phyloP scores from a whole-genome alignment of 1,139 yeast species.

The Saccharomyces hybrid region DNA sequence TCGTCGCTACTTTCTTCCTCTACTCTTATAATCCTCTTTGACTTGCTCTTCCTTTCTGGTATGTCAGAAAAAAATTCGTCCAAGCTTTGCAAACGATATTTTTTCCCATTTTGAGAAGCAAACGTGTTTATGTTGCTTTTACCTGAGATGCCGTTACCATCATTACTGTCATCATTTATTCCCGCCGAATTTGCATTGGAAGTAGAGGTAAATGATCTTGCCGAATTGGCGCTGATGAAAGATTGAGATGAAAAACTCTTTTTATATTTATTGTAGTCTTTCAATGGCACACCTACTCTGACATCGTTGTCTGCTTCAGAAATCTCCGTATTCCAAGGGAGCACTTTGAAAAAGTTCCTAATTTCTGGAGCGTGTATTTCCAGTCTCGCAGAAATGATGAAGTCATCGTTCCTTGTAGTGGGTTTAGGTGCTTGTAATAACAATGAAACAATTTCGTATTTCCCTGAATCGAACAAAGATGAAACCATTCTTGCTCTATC shows the following conservation, averaged over 20 bases:
- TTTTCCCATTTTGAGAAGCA: slow-evolving; percentile 24
- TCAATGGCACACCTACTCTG: slow-evolving; percentile 23
- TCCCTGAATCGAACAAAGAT: slow-evolving; percentile 37
- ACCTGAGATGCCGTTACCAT: not conserved
- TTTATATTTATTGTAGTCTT: slow-evolving; percentile 26
- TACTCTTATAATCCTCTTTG: slow-evolving; percentile 29
- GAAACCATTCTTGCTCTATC: slow-evolving; percentile 76
- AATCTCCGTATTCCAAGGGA: slow-evolving; percentile 13
- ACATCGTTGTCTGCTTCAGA: slow-evolving; percentile 9
- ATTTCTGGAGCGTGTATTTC: slow-evolving; percentile 6
- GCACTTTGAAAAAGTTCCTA: slow-evolving; percentile 4
- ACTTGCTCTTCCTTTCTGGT: slow-evolving; percentile 24
- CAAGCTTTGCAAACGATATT: slow-evolving; percentile 60
- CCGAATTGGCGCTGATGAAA: slow-evolving; percentile 10
- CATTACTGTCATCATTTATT: not conserved
- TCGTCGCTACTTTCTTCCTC: slow-evolving; percentile 30
- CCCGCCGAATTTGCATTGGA: slow-evolving; percentile 3
- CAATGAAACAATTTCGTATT: slow-evolving; percentile 58
- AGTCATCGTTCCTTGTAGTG: slow-evolving; percentile 19
- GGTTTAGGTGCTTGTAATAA: slow-evolving; percentile 82
- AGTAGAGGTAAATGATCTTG: slow-evolving; percentile 3
- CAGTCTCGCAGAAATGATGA: not conserved
- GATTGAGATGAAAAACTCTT: slow-evolving; percentile 29
- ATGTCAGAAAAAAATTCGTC: slow-evolving; percentile 78
- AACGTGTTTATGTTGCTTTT: not conserved